Percentiles rank a stretch among this genome's conserved stretches.
Conservation (phyloP, 768 basidiomycete species). For the Trametes meyenii region DNA sequence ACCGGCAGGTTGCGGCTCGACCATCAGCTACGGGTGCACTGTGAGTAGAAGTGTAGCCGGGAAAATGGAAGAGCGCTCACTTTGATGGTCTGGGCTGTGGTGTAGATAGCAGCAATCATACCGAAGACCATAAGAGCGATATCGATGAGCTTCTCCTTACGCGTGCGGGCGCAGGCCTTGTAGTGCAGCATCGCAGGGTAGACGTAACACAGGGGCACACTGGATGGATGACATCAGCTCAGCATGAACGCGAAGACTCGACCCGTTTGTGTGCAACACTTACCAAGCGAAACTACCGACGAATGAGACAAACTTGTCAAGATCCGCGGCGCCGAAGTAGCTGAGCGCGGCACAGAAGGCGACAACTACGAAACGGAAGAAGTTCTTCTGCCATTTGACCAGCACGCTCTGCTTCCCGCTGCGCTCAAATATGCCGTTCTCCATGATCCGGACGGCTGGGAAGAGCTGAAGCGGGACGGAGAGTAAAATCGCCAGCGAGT, state of each 20-base stretch:
- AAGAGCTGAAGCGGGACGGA: constrained; percentile 95
- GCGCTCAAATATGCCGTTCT: constrained; percentile 88
- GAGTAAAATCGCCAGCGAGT: constrained; percentile 90
- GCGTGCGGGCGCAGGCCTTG: constrained; percentile 78
- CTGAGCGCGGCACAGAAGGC: constrained; percentile 81
- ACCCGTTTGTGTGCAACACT: constrained; percentile 30
- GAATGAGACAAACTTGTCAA: constrained; percentile 95
- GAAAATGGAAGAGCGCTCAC: constrained; percentile 40
- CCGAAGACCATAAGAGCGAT: constrained; percentile 80
- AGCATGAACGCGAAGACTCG: neutral
- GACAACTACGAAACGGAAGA: constrained; percentile 76
- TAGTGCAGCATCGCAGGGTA: constrained; percentile 95
- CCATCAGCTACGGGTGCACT: constrained; percentile 54
- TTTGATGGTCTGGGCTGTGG: constrained; percentile 76
- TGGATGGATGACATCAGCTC: constrained; percentile 32
- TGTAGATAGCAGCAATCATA: constrained; percentile 69
- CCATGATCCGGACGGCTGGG: constrained; percentile 96
- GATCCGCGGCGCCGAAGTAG: constrained; percentile 80
- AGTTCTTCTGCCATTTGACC: constrained; percentile 97
- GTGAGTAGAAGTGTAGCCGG: neutral
- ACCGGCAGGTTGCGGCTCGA: constrained; percentile 47
- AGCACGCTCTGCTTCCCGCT: constrained; percentile 80
- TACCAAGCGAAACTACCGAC: constrained; percentile 95
- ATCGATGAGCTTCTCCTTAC: constrained; percentile 66
- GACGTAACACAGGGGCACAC: constrained; percentile 91